A percentile compares a stretch with the other conserved stretches of the same genome.
These are phyloP conservation scores for Rhizopus stolonifer DNA, from an alignment of 371 early-diverging fungal species.

Conservation along the genomic window DNA sequence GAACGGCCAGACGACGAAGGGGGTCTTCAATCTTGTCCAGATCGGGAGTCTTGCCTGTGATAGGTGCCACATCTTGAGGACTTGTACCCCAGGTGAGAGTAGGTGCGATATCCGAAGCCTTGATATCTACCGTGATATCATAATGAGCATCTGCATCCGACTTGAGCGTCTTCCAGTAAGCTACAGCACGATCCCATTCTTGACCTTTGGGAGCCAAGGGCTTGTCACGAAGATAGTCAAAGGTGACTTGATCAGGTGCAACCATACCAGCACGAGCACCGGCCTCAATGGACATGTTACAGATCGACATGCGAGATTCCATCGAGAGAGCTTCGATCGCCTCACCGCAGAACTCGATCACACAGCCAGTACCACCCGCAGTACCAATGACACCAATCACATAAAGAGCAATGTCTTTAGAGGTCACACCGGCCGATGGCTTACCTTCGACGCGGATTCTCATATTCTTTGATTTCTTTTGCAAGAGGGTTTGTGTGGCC, in stretches of 20 bases:
- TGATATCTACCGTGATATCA: constrained; percentile 58
- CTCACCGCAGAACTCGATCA: constrained; percentile 65
- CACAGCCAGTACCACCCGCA: constrained; percentile 70
- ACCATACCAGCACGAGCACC: constrained; percentile 77
- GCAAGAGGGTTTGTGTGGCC: constrained; percentile 69
- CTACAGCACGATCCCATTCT: constrained; percentile 64
- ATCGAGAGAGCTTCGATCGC: constrained; percentile 51
- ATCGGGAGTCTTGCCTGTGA: constrained; percentile 62
- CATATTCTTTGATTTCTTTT: constrained; percentile 72
- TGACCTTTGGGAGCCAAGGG: constrained; percentile 63
- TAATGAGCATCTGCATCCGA: constrained; percentile 63
- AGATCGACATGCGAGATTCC: constrained; percentile 72
- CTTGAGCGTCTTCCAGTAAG: constrained; percentile 60
- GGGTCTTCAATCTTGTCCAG: constrained; percentile 46
- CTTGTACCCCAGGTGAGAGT: constrained; percentile 73
- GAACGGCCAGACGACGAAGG: constrained; percentile 48
- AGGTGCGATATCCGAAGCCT: constrained; percentile 61
- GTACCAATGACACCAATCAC: constrained; percentile 72
- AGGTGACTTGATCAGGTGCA: constrained; percentile 68
- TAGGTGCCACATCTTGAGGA: constrained; percentile 65
- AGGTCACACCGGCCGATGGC: constrained; percentile 54
- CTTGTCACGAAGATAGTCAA: constrained; percentile 61
- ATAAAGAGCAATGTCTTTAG: constrained; percentile 69
- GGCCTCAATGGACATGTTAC: constrained; percentile 76
- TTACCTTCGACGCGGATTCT: constrained; percentile 57